These are phyloP conservation scores for Tillandsia fasciculata DNA, from an alignment of 176 grass and related monocot species.

Conservation along the genomic window DNA sequence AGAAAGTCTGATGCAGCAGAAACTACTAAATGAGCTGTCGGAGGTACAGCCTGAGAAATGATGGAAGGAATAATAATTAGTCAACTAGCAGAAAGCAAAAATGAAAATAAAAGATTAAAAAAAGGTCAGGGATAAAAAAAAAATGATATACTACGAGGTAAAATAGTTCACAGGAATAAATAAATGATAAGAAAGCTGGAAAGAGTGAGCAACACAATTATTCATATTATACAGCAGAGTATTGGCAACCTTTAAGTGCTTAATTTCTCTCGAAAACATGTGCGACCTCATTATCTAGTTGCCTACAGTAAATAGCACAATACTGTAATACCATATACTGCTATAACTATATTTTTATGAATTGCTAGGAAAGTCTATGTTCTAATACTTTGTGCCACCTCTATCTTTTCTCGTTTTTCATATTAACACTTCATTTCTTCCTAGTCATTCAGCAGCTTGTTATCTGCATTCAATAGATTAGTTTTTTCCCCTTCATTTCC, in stretches of 20 bases:
- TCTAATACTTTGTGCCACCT: too few species aligned
- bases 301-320: too few species aligned
- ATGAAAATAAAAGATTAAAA: background rate
- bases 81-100: slow-evolving; percentile 10
- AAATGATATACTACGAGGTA: too few species aligned
- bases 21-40: slow-evolving; percentile 70
- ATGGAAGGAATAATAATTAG: slow-evolving; percentile 14
- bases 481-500: background rate
- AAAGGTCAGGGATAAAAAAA: background rate
- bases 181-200: background rate
- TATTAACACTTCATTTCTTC: too few species aligned
- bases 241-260: too few species aligned
- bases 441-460: background rate
- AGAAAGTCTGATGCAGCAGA: slow-evolving; percentile 74
- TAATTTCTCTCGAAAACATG: too few species aligned
- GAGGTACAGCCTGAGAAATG: slow-evolving; percentile 49
- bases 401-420: too few species aligned
- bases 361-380: too few species aligned
- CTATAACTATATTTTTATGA: too few species aligned
- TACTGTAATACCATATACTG: too few species aligned
- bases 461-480: background rate
- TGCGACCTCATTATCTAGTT: too few species aligned
- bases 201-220: background rate
- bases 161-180: too few species aligned
- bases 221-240: background rate